Conservation (phyloP, 129 eudicot species). For the Tagetes erecta region DNA sequence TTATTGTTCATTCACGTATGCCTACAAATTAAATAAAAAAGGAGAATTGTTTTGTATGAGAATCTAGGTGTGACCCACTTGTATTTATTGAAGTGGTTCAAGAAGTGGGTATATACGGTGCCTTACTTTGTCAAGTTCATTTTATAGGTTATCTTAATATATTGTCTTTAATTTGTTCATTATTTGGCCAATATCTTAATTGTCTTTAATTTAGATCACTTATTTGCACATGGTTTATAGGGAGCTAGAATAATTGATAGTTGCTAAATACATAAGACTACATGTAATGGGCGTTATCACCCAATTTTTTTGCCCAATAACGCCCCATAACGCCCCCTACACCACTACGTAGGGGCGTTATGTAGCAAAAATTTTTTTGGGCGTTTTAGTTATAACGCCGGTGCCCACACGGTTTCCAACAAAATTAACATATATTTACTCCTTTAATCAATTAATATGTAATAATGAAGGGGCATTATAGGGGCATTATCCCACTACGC, state of each 20-base stretch:
- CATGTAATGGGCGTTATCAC: too few relatives aligned
- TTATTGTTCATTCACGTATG: not conserved
- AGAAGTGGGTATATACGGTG: constrained; percentile 19
- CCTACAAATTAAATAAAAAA: not conserved
- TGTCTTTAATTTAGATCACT: constrained; percentile 5
- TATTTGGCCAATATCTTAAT: constrained; percentile 10
- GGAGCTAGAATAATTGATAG: not conserved
- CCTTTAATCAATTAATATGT: too few relatives aligned
- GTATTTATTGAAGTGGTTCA: constrained; percentile 25
- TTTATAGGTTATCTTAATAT: constrained; percentile 2
- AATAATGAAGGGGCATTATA: too few relatives aligned
- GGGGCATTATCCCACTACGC: too few relatives aligned
- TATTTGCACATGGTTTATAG: not conserved
- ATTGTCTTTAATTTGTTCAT: not conserved
- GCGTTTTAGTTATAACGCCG: too few relatives aligned
- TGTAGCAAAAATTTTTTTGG: too few relatives aligned
- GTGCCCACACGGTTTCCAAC: too few relatives aligned
- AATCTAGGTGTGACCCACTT: constrained; percentile 26
- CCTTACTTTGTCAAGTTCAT: constrained; percentile 5
- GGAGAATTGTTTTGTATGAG: not conserved
- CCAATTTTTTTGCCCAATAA: too few relatives aligned
- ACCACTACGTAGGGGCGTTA: too few relatives aligned
- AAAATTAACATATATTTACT: too few relatives aligned
- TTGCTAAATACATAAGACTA: not conserved
- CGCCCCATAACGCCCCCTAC: too few relatives aligned